phyloP scores from a whole-genome alignment of 179 eudicot genomes.

The Patellifolia procumbens region DNA sequence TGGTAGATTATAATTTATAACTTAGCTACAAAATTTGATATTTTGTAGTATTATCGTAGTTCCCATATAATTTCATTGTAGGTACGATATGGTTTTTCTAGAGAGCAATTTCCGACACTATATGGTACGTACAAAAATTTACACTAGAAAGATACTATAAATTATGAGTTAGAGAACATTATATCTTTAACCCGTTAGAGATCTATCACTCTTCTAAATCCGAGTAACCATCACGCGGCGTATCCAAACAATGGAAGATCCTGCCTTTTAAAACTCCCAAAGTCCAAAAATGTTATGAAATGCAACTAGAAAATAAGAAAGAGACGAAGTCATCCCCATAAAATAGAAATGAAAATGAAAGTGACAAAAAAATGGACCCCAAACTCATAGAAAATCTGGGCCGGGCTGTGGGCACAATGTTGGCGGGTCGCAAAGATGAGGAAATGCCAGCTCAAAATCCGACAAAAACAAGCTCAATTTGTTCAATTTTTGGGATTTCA shows the following conservation, averaged over 20 bases:
- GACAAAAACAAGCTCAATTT: conserved; percentile 22
- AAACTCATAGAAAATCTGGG: neutral
- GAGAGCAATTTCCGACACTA: no score
- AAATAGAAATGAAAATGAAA: neutral
- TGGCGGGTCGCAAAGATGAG: conserved; percentile 4
- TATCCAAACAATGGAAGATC: neutral
- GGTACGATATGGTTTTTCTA: no score
- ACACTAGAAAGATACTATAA: no score
- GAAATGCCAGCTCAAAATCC: conserved; percentile 12
- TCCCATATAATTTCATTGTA: no score
- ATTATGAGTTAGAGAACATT: no score
- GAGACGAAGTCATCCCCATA: neutral
- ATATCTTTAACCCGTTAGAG: no score
- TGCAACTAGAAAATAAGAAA: neutral
- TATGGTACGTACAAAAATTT: no score
- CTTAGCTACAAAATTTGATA: no score
- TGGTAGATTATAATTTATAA: no score
- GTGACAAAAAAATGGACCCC: neutral
- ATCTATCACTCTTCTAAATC: no score
- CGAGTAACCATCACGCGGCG: neutral
- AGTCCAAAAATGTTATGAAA: neutral
- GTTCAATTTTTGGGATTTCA: neutral
- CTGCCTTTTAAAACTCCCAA: neutral
- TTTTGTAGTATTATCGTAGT: no score
- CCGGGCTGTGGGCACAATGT: conserved; percentile 25